Conservation (phyloP, 805 yeast genomes). For the Kregervanrija pseudodelftensis region DNA sequence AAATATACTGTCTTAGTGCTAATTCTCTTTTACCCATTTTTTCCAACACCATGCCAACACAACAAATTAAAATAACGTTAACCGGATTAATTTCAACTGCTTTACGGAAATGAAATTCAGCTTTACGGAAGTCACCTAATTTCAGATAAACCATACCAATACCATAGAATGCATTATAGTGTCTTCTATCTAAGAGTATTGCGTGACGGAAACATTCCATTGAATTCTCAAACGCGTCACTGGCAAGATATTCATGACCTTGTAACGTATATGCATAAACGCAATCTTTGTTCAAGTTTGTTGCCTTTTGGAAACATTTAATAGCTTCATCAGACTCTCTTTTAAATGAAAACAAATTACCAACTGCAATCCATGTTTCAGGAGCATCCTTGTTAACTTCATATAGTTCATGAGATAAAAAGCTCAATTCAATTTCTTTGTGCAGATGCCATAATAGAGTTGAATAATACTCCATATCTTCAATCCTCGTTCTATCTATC, state of each 20-base stretch:
- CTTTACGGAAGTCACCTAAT: constrained; percentile 74
- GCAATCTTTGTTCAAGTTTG: constrained; percentile 49
- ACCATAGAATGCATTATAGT: constrained; percentile 93
- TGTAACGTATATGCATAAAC: constrained; percentile 88
- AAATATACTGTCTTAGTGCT: constrained; percentile 75
- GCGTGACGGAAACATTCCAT: constrained; percentile 77
- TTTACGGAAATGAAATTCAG: constrained; percentile 79
- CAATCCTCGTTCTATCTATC: constrained; percentile 68
- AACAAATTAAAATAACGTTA: constrained; percentile 82
- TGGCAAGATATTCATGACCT: constrained; percentile 87
- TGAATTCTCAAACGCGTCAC: constrained; percentile 88
- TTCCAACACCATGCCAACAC: constrained; percentile 90
- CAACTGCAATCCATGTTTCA: constrained; percentile 87
- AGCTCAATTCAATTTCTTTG: constrained; percentile 70
- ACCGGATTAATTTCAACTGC: constrained; percentile 87
- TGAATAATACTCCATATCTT: constrained; percentile 88
- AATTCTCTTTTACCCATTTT: constrained; percentile 58
- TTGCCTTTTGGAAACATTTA: constrained; percentile 76
- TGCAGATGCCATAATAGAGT: constrained; percentile 91
- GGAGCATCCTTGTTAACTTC: constrained; percentile 57
- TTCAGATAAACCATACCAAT: constrained; percentile 90
- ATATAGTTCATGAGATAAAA: constrained; percentile 71
- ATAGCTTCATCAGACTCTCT: constrained; percentile 88
- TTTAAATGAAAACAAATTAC: constrained; percentile 77
- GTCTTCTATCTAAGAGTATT: constrained; percentile 67